Conservation (phyloP, 2,329 filamentous ascomycete genomes). For the Arachnopeziza araneosa region DNA sequence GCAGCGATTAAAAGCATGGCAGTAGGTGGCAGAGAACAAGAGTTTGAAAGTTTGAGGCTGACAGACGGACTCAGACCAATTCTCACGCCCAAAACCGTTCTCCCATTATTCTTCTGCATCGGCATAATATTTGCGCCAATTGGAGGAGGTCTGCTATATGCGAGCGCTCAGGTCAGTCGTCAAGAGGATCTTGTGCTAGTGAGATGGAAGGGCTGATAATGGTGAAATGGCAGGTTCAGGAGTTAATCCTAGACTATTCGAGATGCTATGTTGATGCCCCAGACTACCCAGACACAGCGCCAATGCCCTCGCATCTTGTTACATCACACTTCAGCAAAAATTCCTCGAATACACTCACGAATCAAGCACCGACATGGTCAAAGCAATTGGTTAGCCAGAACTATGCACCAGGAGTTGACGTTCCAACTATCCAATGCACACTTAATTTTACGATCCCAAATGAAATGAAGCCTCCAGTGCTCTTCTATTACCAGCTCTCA, state of each 20-base stretch:
- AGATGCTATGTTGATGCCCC: slow-evolving; percentile 59
- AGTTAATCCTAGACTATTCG: slow-evolving; percentile 87
- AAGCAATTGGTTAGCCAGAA: slow-evolving; percentile 34
- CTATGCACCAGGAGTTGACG: slow-evolving; percentile 32
- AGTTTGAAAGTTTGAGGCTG: slow-evolving; percentile 13
- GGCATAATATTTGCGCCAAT: slow-evolving; percentile 92
- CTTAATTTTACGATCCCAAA: slow-evolving; percentile 77
- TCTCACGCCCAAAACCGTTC: slow-evolving; percentile 86
- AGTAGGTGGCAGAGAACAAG: slow-evolving; percentile 51
- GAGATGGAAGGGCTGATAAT: slow-evolving; percentile 8
- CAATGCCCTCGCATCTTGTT: slow-evolving; percentile 54
- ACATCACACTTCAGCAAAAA: slow-evolving; percentile 65
- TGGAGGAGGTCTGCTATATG: slow-evolving; percentile 79
- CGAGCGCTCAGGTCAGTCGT: slow-evolving; percentile 65
- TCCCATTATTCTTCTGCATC: slow-evolving; percentile 85
- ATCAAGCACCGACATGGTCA: slow-evolving; percentile 22
- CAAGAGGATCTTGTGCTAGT: not conserved
- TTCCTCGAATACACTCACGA: slow-evolving; percentile 19
- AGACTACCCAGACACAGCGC: slow-evolving; percentile 33
- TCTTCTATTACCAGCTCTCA: slow-evolving; percentile 91
- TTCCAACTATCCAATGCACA: slow-evolving; percentile 52
- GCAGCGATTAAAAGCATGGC: slow-evolving; percentile 97
- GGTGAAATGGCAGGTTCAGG: slow-evolving; percentile 64
- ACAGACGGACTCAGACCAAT: slow-evolving; percentile 61
- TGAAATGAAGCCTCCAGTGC: slow-evolving; percentile 71